Conservation (phyloP, 805 yeast species). For the Metschnikowia drakensbergensis region DNA sequence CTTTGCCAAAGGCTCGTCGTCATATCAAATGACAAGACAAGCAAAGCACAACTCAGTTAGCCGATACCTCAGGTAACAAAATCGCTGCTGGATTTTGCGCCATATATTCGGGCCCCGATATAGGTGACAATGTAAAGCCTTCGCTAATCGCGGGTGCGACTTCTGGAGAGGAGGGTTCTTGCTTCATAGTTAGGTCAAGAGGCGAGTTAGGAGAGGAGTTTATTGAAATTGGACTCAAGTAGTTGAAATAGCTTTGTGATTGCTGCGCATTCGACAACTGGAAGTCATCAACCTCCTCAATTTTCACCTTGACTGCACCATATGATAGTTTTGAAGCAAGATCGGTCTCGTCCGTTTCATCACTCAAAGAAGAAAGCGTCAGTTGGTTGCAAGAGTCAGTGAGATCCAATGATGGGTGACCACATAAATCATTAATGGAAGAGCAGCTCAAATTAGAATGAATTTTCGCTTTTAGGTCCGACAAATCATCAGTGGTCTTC, state of each 20-base stretch:
- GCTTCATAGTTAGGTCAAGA: conserved; percentile 33
- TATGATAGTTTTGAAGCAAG: conserved; percentile 2
- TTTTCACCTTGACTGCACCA: conserved; percentile 7
- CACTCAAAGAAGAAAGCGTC: conserved; percentile 4
- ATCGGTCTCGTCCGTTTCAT: conserved; percentile 3
- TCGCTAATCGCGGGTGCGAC: not conserved
- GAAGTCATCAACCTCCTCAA: conserved; percentile 9
- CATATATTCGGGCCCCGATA: conserved; percentile 29
- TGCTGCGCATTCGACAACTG: conserved; percentile 9
- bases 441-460: conserved; percentile 10
- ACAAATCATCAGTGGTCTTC: conserved; percentile 13
- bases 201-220: conserved; percentile 39
- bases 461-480: conserved; percentile 13
- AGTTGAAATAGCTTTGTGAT: conserved; percentile 26
- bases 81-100: conserved; percentile 48
- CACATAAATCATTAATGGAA: not conserved
- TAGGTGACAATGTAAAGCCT: conserved; percentile 14
- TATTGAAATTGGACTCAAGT: conserved; percentile 42
- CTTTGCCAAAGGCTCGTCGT: conserved; percentile 8
- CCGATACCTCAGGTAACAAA: conserved; percentile 25
- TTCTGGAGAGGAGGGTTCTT: conserved; percentile 10
- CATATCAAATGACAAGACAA: conserved; percentile 4
- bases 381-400: conserved; percentile 1
- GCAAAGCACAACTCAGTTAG: conserved; percentile 1
- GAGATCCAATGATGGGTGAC: not conserved